These are phyloP conservation scores for Lentinus polychrous DNA, from an alignment of 1,284 basidiomycete genomes.

Conservation along the genomic window DNA sequence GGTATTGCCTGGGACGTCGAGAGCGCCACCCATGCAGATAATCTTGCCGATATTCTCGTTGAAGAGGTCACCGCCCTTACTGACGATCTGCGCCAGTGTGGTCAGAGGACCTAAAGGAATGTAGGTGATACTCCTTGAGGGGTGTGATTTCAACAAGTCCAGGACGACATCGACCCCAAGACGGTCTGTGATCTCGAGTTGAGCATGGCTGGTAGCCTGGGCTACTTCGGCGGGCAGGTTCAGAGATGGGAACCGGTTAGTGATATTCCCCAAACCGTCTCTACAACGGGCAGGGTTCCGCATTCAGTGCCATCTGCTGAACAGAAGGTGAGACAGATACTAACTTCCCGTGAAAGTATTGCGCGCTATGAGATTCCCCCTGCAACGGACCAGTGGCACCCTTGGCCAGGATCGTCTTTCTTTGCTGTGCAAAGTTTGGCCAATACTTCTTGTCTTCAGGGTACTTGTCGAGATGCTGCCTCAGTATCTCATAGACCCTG, in stretches of 20 bases:
- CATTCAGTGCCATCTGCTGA: neutral
- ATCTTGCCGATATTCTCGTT: slow-evolving; percentile 64
- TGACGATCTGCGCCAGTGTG: slow-evolving; percentile 71
- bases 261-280: slow-evolving; percentile 78
- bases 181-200: slow-evolving; percentile 43
- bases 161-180: slow-evolving; percentile 62
- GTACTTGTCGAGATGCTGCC: slow-evolving; percentile 53
- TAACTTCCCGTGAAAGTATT: slow-evolving; percentile 79
- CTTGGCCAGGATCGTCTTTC: slow-evolving; percentile 56
- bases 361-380: slow-evolving; percentile 74
- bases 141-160: slow-evolving; percentile 54
- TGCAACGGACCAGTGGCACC: slow-evolving; percentile 72
- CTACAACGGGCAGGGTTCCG: slow-evolving; percentile 25
- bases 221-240: slow-evolving; percentile 32
- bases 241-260: slow-evolving; percentile 70
- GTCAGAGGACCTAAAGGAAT: slow-evolving; percentile 87
- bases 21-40: slow-evolving; percentile 92
- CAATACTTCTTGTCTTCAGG: slow-evolving; percentile 55
- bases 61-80: slow-evolving; percentile 47
- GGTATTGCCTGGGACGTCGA: slow-evolving; percentile 92
- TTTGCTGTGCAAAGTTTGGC: slow-evolving; percentile 42
- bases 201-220: slow-evolving; percentile 30
- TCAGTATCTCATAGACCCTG: slow-evolving; percentile 72
- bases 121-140: slow-evolving; percentile 69
- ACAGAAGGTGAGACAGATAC: neutral